Conservation (phyloP, 176 grass and related monocot species). For the Carex pumila region DNA sequence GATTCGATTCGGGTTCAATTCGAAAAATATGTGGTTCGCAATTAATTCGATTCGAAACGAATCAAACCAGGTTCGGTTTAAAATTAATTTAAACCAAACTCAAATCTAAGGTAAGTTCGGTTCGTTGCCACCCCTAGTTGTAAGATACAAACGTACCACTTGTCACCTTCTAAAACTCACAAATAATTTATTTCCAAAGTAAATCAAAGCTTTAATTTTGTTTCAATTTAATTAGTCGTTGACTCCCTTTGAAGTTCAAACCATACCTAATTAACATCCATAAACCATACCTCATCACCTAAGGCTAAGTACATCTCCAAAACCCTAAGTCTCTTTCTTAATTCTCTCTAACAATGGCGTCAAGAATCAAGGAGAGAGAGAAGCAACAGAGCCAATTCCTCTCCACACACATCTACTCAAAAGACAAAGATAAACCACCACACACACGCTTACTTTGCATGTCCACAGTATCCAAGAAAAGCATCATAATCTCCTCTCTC, state of each 20-base stretch:
- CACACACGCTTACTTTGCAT: neutral
- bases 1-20: too few species aligned
- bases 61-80: too few species aligned
- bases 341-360: slow-evolving; percentile 8
- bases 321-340: neutral
- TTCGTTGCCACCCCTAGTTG: too few species aligned
- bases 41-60: too few species aligned
- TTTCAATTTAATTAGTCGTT: neutral
- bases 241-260: slow-evolving; percentile 1
- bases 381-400: slow-evolving; percentile 3
- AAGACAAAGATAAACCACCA: slow-evolving; percentile 2
- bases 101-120: too few species aligned
- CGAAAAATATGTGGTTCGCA: too few species aligned
- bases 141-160: neutral
- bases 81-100: too few species aligned
- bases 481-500: neutral
- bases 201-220: neutral
- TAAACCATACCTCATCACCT: neutral
- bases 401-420: neutral
- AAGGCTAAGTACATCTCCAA: neutral
- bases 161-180: neutral
- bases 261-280: neutral
- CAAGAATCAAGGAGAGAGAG: slow-evolving; percentile 22
- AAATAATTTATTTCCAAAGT: neutral
- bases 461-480: neutral